Evolutionary conservation across 768 basidiomycete genomes (phyloP).

Genomic region (Gelatoporia subvermispora): DNA sequence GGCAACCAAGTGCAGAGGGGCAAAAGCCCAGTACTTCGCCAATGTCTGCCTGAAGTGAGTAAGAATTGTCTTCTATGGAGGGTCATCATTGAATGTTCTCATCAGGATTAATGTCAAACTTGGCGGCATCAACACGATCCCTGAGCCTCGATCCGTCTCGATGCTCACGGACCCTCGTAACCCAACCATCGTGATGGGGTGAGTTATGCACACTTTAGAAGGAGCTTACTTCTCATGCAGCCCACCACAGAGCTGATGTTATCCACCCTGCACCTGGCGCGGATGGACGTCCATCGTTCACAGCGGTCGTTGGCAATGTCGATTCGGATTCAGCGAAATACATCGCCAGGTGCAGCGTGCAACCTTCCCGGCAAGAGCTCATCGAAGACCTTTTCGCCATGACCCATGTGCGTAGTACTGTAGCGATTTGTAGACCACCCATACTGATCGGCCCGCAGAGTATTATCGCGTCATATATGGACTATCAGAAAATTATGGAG

Average conservation of each 20-base stretch:
- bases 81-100: neutral
- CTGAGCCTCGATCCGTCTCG: slow-evolving; percentile 60
- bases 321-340: slow-evolving; percentile 77
- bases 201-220: slow-evolving; percentile 3
- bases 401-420: slow-evolving; percentile 23
- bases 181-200: slow-evolving; percentile 78
- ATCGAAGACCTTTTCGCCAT: slow-evolving; percentile 67
- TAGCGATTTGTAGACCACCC: neutral
- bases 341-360: slow-evolving; percentile 53
- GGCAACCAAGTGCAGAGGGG: slow-evolving; percentile 55
- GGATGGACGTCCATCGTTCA: slow-evolving; percentile 76
- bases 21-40: slow-evolving; percentile 74
- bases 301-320: slow-evolving; percentile 74
- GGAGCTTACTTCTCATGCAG: neutral
- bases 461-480: slow-evolving; percentile 51
- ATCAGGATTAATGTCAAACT: slow-evolving; percentile 80
- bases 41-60: slow-evolving; percentile 77
- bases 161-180: slow-evolving; percentile 63
- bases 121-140: slow-evolving; percentile 78
- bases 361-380: slow-evolving; percentile 68
- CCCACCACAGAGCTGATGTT: slow-evolving; percentile 55
- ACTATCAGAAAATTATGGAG: slow-evolving; percentile 52
- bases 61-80: too few relatives aligned
- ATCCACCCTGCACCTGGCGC: slow-evolving; percentile 81
- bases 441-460: slow-evolving; percentile 31